These are phyloP conservation scores for Fusarium sterilihyphosum DNA, from an alignment of 2,329 filamentous ascomycete genomes.

Conservation along the genomic window DNA sequence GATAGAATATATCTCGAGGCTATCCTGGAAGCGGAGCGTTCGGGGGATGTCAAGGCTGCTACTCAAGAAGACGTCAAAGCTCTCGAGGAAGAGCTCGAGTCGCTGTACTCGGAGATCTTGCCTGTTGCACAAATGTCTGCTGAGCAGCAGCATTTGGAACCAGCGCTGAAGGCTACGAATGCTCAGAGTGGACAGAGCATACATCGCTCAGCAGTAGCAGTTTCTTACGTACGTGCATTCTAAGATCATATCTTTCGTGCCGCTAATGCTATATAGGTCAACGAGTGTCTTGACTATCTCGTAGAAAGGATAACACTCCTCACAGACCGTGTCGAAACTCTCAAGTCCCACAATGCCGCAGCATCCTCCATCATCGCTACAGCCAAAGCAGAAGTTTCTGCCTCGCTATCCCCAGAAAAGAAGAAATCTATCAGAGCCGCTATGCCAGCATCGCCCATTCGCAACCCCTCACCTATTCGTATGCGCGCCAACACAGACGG, in stretches of 20 bases:
- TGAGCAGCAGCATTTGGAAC: slow-evolving; percentile 73
- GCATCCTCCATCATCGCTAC: slow-evolving; percentile 52
- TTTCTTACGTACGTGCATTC: slow-evolving; percentile 59
- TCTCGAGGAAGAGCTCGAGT: slow-evolving; percentile 73
- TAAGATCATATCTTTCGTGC: rapidly evolving
- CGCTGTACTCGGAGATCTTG: slow-evolving; percentile 74
- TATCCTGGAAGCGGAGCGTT: slow-evolving; percentile 46
- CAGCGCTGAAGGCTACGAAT: slow-evolving; percentile 61
- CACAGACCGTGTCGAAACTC: slow-evolving; percentile 53
- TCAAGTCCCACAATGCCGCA: slow-evolving; percentile 58
- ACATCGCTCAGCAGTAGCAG: slow-evolving; percentile 57
- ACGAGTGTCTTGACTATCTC: slow-evolving; percentile 62
- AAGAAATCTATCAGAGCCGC: slow-evolving; percentile 39
- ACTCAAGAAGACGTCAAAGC: slow-evolving; percentile 56
- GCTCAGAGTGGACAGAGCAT: slow-evolving; percentile 56
- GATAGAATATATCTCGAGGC: slow-evolving; percentile 66
- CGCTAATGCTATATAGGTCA: slow-evolving; percentile 53
- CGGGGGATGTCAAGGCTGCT: slow-evolving; percentile 41
- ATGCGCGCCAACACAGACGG: slow-evolving; percentile 44
- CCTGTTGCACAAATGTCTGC: slow-evolving; percentile 77
- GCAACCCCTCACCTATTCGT: slow-evolving; percentile 50
- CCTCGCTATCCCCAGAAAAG: slow-evolving; percentile 31
- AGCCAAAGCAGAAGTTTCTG: slow-evolving; percentile 56
- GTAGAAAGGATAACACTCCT: slow-evolving; percentile 58
- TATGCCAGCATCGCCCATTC: slow-evolving; percentile 49